phyloP scores from a whole-genome alignment of 257 asterid genomes.

The Paraleonurus japonicus region DNA sequence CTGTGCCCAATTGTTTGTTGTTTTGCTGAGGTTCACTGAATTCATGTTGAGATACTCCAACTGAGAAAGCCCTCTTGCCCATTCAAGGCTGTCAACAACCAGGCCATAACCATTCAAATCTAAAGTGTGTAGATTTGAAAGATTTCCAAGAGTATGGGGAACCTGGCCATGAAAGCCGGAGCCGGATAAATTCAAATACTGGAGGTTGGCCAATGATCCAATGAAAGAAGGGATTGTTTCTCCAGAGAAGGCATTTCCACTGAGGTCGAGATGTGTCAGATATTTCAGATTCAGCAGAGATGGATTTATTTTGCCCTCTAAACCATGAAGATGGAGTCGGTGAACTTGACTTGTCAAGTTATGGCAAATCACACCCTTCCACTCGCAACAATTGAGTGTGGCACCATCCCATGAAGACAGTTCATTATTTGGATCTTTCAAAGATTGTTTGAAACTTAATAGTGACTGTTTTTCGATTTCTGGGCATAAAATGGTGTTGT shows the following conservation, averaged over 20 bases:
- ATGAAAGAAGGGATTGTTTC: neutral
- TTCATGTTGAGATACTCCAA: constrained; percentile 25
- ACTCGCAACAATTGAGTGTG: neutral
- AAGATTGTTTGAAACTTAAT: neutral
- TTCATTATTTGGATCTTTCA: neutral
- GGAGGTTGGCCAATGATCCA: neutral
- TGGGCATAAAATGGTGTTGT: too few relatives aligned
- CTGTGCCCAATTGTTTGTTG: too few relatives aligned
- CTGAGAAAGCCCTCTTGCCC: too few relatives aligned
- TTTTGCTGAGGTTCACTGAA: too few relatives aligned
- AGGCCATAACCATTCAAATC: neutral
- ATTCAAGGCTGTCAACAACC: constrained; percentile 13
- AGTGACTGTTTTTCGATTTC: neutral
- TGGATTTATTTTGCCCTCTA: neutral
- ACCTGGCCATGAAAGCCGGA: neutral
- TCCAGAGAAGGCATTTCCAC: neutral
- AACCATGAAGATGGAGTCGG: neutral
- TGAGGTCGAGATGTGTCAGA: neutral
- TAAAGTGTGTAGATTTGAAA: constrained; percentile 12
- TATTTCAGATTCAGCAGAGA: neutral
- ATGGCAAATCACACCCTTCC: neutral
- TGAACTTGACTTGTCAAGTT: neutral
- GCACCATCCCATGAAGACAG: neutral
- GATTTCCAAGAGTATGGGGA: constrained; percentile 11
- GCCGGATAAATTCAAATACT: neutral